Conservation (phyloP, 2,329 filamentous ascomycete species). For the Ophiostoma quercus region DNA sequence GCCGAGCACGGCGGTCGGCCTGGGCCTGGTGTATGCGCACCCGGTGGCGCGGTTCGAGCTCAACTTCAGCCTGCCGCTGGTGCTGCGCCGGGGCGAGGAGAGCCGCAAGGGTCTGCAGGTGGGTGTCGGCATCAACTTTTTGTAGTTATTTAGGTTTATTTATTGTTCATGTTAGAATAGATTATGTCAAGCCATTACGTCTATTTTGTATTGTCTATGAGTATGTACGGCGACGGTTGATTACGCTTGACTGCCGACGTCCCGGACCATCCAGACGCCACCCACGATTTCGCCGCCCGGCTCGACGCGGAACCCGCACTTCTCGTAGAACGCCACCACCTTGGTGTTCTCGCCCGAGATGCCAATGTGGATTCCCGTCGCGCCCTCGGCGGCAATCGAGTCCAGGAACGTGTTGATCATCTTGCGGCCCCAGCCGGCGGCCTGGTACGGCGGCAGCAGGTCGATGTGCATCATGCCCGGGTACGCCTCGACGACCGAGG, state of each 20-base stretch:
- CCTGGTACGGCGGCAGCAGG: slow-evolving; percentile 40
- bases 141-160: slow-evolving; percentile 49
- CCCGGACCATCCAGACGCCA: slow-evolving; percentile 41
- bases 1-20: slow-evolving; percentile 78
- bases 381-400: slow-evolving; percentile 32
- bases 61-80: slow-evolving; percentile 86
- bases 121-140: slow-evolving; percentile 92
- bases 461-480: slow-evolving; percentile 48
- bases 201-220: background rate
- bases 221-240: too few species aligned
- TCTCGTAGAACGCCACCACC: slow-evolving; percentile 47
- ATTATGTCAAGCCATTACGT: background rate
- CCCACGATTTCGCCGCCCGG: slow-evolving; percentile 35
- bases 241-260: slow-evolving; percentile 29
- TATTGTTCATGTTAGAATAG: background rate
- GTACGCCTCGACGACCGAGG: slow-evolving; percentile 35
- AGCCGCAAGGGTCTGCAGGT: slow-evolving; percentile 87
- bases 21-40: slow-evolving; percentile 92
- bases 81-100: slow-evolving; percentile 76
- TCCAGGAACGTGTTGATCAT: slow-evolving; percentile 41
- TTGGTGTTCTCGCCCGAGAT: slow-evolving; percentile 44
- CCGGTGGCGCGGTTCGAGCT: slow-evolving; percentile 90
- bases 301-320: slow-evolving; percentile 41
- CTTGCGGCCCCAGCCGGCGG: slow-evolving; percentile 42
- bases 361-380: slow-evolving; percentile 40